phyloP scores from a whole-genome alignment of 208 protist genomes.

The Lotmaria passim region DNA sequence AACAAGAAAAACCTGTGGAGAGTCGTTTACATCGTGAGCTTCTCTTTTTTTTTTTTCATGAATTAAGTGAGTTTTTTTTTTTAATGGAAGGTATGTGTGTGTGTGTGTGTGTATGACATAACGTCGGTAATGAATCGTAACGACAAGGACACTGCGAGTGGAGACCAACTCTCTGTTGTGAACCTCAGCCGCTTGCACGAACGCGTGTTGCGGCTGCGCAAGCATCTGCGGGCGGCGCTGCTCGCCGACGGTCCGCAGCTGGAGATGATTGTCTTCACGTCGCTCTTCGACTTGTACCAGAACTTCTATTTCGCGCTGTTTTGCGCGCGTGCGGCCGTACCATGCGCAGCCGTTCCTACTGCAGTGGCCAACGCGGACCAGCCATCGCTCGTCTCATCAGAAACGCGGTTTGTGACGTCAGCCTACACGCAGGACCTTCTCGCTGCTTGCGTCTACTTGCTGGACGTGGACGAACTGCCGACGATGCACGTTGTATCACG shows the following conservation, averaged over 20 bases:
- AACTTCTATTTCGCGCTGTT: constrained; percentile 24
- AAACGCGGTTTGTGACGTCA: constrained; percentile 27
- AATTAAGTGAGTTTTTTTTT: too few species aligned
- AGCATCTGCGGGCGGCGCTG: constrained; percentile 46
- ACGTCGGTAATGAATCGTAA: too few species aligned
- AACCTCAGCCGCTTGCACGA: constrained; percentile 39
- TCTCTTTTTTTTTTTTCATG: too few species aligned
- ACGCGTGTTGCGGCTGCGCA: constrained; percentile 45
- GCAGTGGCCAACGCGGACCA: too few species aligned
- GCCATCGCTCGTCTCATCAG: too few species aligned
- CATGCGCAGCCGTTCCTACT: too few species aligned
- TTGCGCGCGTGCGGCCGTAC: background rate
- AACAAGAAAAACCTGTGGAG: too few species aligned
- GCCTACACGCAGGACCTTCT: constrained; percentile 66
- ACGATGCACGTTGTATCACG: background rate
- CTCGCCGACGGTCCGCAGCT: constrained; percentile 53
- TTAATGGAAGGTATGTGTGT: too few species aligned
- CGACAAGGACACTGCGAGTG: background rate
- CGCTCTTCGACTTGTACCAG: constrained; percentile 28
- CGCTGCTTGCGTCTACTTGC: constrained; percentile 50
- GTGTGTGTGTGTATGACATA: too few species aligned
- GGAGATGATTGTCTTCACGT: constrained; percentile 52
- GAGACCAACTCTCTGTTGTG: constrained; percentile 26
- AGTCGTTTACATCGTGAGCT: too few species aligned
- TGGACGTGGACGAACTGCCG: constrained; percentile 20